phyloP scores from a whole-genome alignment of 345 rosid genomes.

The Crucihimalaya himalaica region DNA sequence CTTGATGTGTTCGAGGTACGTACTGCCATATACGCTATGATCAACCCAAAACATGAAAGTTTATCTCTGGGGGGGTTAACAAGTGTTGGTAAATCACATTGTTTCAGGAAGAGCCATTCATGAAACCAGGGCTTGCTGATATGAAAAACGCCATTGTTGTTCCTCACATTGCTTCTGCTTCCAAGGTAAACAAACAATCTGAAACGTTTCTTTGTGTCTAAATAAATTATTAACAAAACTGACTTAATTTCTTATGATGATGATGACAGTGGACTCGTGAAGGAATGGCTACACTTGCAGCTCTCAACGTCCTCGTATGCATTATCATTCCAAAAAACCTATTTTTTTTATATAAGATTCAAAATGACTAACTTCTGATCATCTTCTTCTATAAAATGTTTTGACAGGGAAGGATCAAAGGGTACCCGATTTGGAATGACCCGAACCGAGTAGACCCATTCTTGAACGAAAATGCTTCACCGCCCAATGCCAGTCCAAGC shows the following conservation, averaged over 20 bases:
- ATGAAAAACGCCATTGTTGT: conserved; percentile 89
- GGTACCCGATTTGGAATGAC: conserved; percentile 84
- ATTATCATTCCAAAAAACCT: conserved; percentile 1
- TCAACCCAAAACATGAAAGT: background rate
- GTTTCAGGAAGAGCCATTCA: conserved; percentile 86
- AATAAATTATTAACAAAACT: background rate
- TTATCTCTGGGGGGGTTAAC: background rate
- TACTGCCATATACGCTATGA: conserved; percentile 15
- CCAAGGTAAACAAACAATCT: conserved; percentile 77
- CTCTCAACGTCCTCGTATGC: conserved; percentile 86
- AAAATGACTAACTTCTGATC: background rate
- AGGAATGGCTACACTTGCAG: conserved; percentile 97
- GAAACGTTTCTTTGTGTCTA: conserved; percentile 10
- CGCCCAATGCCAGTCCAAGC: conserved; percentile 89
- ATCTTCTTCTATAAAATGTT: conserved; percentile 22
- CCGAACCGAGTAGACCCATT: conserved; percentile 79
- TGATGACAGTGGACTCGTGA: conserved; percentile 92
- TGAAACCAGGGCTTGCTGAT: conserved; percentile 97
- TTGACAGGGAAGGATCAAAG: conserved; percentile 80
- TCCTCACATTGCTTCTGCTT: conserved; percentile 97
- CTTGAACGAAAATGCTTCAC: conserved; percentile 71
- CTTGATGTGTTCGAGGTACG: conserved; percentile 99
- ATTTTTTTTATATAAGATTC: background rate
- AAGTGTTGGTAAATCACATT: background rate
- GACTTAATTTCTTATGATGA: background rate